These are phyloP conservation scores for Phytopythium boreale DNA, from an alignment of 352 stramenopile genomes.

Conservation along the genomic window DNA sequence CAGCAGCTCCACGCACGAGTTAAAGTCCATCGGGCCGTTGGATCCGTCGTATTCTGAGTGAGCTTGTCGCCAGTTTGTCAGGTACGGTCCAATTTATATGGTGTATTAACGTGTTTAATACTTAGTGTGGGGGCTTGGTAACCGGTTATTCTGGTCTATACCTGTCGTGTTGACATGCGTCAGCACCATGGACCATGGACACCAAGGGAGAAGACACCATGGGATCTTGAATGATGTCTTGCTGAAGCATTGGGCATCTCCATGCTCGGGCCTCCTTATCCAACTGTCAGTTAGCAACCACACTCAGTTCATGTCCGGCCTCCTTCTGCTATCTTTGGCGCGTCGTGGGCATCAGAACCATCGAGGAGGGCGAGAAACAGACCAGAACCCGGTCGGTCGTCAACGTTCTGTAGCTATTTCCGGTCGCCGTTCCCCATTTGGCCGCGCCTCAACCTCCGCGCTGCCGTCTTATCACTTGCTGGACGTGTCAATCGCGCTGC, in stretches of 20 bases:
- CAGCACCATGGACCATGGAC: too few relatives aligned
- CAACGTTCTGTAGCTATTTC: neutral
- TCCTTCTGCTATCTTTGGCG: neutral
- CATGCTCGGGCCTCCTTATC: too few relatives aligned
- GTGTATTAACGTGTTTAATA: too few relatives aligned
- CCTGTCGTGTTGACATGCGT: neutral
- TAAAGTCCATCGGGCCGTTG: conserved; percentile 54
- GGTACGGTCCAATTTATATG: too few relatives aligned
- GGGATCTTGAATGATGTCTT: too few relatives aligned
- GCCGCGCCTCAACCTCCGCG: neutral
- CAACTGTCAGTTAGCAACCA: too few relatives aligned
- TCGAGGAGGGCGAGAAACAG: neutral
- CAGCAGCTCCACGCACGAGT: conserved; percentile 62
- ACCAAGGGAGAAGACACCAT: too few relatives aligned
- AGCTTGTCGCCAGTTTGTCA: too few relatives aligned
- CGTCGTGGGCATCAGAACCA: neutral
- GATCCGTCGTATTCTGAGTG: neutral
- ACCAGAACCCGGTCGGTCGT: neutral
- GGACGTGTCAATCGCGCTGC: neutral
- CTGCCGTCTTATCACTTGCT: neutral
- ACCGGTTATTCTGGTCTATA: neutral
- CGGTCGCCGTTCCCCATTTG: neutral
- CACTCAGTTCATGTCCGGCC: too few relatives aligned
- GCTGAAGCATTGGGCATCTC: too few relatives aligned
- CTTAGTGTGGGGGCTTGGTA: too few relatives aligned